Conservation (phyloP, 23 red algal species). For the Gracilaria caudata region DNA sequence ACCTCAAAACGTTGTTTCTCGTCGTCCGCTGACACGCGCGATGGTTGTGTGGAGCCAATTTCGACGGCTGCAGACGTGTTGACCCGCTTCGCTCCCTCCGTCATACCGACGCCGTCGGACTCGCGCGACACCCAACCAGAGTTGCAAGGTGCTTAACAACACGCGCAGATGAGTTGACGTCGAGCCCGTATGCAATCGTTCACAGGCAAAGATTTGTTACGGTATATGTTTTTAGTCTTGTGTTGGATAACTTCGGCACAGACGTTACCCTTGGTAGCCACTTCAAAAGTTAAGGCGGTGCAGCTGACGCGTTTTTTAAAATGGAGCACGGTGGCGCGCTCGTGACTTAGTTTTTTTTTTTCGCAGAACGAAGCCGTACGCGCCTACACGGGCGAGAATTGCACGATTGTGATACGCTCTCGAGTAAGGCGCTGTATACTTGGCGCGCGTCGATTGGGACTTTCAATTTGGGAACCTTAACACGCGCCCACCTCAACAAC, state of each 20-base stretch:
- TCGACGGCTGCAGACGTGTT: not conserved
- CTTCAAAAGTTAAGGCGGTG: too few relatives aligned
- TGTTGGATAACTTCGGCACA: not conserved
- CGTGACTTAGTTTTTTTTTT: not conserved
- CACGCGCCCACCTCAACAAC: not conserved
- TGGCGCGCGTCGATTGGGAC: not conserved
- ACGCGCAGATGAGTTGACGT: too few relatives aligned
- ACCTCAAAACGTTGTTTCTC: constrained; percentile 80
- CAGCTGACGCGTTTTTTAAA: not conserved
- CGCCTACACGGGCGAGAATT: too few relatives aligned
- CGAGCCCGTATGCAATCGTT: too few relatives aligned
- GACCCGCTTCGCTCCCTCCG: not conserved
- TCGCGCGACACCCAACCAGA: not conserved
- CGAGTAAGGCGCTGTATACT: not conserved
- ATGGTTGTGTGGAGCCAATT: not conserved
- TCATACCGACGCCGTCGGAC: not conserved
- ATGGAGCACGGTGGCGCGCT: not conserved
- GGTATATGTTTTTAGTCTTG: too few relatives aligned
- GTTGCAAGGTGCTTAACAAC: too few relatives aligned
- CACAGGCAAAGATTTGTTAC: too few relatives aligned
- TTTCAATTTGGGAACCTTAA: not conserved
- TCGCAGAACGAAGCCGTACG: too few relatives aligned
- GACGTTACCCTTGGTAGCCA: too few relatives aligned
- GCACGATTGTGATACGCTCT: too few relatives aligned
- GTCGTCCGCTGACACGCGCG: constrained; percentile 8